phyloP scores from a whole-genome alignment of 2,329 filamentous ascomycete genomes.

The Albophoma yamanashiensis region DNA sequence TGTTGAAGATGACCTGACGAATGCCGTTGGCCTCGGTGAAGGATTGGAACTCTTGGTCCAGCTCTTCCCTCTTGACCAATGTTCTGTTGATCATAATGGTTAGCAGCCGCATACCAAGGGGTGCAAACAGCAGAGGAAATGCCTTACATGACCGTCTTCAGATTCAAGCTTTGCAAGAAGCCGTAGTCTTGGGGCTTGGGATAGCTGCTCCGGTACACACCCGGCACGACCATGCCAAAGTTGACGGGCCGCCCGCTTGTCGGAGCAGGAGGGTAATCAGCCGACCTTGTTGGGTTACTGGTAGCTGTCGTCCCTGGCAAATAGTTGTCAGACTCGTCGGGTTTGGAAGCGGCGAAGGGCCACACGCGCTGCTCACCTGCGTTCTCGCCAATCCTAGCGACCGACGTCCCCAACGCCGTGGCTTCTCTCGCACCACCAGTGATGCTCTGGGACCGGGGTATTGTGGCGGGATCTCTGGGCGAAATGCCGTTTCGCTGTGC shows the following conservation, averaged over 20 bases:
- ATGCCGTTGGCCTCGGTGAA: conserved; percentile 62
- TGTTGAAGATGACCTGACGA: conserved; percentile 61
- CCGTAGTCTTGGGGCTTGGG: conserved; percentile 59
- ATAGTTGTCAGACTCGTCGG: background rate
- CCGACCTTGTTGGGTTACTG: conserved; percentile 2
- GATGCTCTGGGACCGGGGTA: conserved; percentile 9
- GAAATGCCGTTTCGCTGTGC: conserved; percentile 6
- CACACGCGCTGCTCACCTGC: background rate
- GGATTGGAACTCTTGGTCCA: conserved; percentile 35
- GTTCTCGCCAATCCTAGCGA: background rate
- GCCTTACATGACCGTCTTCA: conserved; percentile 72
- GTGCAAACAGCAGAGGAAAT: conserved; percentile 1
- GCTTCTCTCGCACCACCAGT: background rate
- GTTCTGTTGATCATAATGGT: conserved; percentile 31
- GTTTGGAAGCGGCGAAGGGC: background rate
- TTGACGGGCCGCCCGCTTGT: conserved; percentile 45
- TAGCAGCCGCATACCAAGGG: background rate
- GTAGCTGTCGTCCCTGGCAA: background rate
- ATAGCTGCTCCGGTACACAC: conserved; percentile 75
- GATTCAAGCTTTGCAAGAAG: conserved; percentile 54
- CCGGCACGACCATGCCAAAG: conserved; percentile 63
- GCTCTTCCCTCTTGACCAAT: conserved; percentile 51
- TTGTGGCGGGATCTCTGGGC: conserved; percentile 7
- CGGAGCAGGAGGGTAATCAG: conserved; percentile 11
- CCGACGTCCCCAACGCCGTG: background rate